Percentiles rank a stretch among this genome's conserved stretches.
Conservation (phyloP, 495 filamentous ascomycete species). For the Cairneyella variabilis region DNA sequence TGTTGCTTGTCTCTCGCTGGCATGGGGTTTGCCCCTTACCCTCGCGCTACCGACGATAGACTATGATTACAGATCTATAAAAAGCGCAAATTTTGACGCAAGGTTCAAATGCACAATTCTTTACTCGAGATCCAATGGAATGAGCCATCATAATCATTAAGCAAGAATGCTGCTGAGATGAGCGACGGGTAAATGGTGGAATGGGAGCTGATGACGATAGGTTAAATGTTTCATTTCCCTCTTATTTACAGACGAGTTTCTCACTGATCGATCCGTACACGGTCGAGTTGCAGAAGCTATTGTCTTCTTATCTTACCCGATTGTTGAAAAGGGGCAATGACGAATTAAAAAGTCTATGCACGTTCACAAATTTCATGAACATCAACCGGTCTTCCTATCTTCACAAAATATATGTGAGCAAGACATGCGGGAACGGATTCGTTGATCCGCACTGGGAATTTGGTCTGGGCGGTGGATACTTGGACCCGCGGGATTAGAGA, state of each 20-base stretch:
- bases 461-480: background rate
- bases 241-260: slow-evolving; percentile 6
- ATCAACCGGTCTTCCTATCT: no score
- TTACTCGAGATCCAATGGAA: slow-evolving; percentile 11
- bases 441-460: slow-evolving; percentile 15
- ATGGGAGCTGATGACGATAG: background rate
- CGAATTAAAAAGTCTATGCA: no score
- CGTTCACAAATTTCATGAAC: no score
- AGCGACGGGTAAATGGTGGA: slow-evolving; percentile 5
- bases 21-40: slow-evolving; percentile 20
- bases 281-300: no score
- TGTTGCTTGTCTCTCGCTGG: slow-evolving; percentile 11
- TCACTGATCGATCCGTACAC: slow-evolving; percentile 1
- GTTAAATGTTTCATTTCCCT: slow-evolving; percentile 5
- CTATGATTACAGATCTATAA: slow-evolving; percentile 27
- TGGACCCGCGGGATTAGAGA: slow-evolving; percentile 3
- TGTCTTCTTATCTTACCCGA: no score
- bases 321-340: no score
- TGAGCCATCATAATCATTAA: background rate
- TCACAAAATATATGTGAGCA: background rate
- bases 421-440: background rate
- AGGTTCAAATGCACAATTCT: slow-evolving; percentile 20
- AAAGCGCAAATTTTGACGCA: slow-evolving; percentile 22
- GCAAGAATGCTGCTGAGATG: slow-evolving; percentile 23
- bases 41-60: slow-evolving; percentile 19